Base-by-base conservation (phyloP, 495 filamentous ascomycete species). In the Xanthoparmelia taractica region DNA sequence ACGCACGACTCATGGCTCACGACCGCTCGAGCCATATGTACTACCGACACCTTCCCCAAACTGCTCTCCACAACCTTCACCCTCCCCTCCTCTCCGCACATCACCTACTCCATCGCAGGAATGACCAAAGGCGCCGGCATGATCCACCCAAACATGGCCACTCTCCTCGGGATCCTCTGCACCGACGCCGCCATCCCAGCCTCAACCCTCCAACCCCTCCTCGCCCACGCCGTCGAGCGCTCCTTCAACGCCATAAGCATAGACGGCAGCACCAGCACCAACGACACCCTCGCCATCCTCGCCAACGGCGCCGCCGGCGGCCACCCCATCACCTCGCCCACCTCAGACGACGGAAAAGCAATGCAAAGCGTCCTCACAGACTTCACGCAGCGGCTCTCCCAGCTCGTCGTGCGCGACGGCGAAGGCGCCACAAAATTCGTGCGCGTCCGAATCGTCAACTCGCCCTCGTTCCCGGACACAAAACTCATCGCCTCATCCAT, bases 111-210 rank as follows among this genome's bases (percentile, higher is more conserved):
- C 68, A 87, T 99, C 33, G 91, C 89, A 33, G 94, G 94, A 57
- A 96, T 96, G 84, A 96, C 95, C 65, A 99, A 99, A 76, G 94
- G 94, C 54, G 95, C 94, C 18, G 94, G 94, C 69, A 99, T 99
- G 94, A 99, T 99, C 72, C 93, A 97, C 75, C 94, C 94, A 27
- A 97, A 99, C 78, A 96, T 98, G 93, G 94, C 92, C 50, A 99
- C 94, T 0, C 83, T 99, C 45, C 84, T 99, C 36, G 93, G 90
- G 56, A 89, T 97, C 60, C 83, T 97, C 70, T 92, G 90, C 71
- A 99, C 94, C 34, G 94, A 99, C 69, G 95, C 88, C 0, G 87
- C 91, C 18, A 86, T 97, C 70, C 80, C 83, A 11, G 79, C 90
- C 13, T 70, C 77, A 20, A 80, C 85, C 15, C 85, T 97, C 27